These are phyloP conservation scores for Termitomyces sp. DNA, from an alignment of 768 basidiomycete genomes.

Conservation along the genomic window DNA sequence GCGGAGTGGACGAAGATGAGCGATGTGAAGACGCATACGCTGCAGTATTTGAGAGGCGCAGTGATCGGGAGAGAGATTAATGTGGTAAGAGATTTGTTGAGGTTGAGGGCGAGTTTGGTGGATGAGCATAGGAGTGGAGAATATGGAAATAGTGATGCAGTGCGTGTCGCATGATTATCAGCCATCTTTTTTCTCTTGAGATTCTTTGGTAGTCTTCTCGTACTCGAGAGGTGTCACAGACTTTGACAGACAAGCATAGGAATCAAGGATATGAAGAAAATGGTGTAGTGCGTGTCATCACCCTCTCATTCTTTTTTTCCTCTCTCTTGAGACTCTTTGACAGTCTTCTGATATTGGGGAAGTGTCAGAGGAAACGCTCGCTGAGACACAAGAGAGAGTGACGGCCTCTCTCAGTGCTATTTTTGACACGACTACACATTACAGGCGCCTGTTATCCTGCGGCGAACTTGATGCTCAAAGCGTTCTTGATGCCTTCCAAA, in stretches of 20 bases:
- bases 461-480: background rate
- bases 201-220: background rate
- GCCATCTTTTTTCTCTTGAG: background rate
- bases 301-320: no score
- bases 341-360: no score
- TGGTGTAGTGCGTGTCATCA: no score
- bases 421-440: background rate
- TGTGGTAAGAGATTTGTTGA: background rate
- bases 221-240: background rate
- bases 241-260: no score
- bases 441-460: background rate
- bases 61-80: background rate
- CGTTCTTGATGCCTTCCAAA: background rate
- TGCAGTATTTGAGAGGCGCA: background rate
- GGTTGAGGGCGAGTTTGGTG: background rate
- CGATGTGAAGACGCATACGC: slow-evolving; percentile 7
- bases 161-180: background rate
- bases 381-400: background rate
- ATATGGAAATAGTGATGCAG: background rate
- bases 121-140: background rate
- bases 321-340: background rate
- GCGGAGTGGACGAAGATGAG: slow-evolving; percentile 6
- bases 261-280: no score
- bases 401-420: background rate
- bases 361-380: no score